Evolutionary conservation across 1,284 basidiomycete species (phyloP).

Genomic region (Cryptococcus sp.): DNA sequence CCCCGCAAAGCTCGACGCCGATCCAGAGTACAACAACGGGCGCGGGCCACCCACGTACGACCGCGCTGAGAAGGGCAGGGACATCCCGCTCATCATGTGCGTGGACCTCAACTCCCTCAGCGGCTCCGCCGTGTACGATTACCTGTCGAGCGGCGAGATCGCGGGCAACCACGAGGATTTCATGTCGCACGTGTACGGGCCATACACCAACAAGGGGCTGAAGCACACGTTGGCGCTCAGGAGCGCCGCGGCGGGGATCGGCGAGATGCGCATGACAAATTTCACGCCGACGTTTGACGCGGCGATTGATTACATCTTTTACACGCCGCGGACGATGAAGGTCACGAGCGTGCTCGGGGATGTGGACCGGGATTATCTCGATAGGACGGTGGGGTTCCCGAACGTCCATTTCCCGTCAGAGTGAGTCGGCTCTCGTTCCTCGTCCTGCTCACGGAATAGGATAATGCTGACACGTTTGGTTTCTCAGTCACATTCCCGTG

Average conservation of each 20-base stretch:
- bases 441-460: conserved; percentile 54
- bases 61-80: conserved; percentile 49
- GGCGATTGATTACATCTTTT: conserved; percentile 93
- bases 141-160: conserved; percentile 69
- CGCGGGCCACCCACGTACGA: conserved; percentile 44
- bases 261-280: conserved; percentile 82
- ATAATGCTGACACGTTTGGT: conserved; percentile 1
- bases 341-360: conserved; percentile 84
- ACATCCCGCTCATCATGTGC: conserved; percentile 88
- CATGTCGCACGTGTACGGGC: conserved; percentile 85
- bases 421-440: conserved; percentile 64
- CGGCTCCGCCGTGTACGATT: conserved; percentile 87
- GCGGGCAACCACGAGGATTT: conserved; percentile 84
- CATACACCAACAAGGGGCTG: conserved; percentile 86
- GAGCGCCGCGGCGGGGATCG: conserved; percentile 70
- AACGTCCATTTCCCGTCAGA: conserved; percentile 94
- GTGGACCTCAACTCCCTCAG: conserved; percentile 94
- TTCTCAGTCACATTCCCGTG: conserved; percentile 51
- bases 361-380: conserved; percentile 79
- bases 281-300: conserved; percentile 81
- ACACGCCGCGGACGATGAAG: conserved; percentile 71
- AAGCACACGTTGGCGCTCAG: conserved; percentile 75
- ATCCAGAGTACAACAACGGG: conserved; percentile 33
- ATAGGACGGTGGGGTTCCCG: conserved; percentile 93
- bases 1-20: conserved; percentile 39